Conservation (phyloP, 2,329 filamentous ascomycete genomes). For the Paradendryphiella salina region DNA sequence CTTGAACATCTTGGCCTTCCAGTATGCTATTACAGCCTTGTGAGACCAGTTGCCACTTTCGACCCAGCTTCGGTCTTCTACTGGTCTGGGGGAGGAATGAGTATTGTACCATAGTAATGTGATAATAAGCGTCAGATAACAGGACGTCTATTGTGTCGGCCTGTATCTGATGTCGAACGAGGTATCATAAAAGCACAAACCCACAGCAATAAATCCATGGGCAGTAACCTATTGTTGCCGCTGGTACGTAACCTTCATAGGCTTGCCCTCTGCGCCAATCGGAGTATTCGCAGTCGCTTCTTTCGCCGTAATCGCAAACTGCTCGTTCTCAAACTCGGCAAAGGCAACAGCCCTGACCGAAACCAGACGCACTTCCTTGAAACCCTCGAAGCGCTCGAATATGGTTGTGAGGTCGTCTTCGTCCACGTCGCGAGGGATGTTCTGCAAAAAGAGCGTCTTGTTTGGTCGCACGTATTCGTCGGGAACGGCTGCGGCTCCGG, state of each 20-base stretch:
- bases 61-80: not conserved
- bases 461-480: constrained; percentile 98
- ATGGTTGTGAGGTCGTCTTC: constrained; percentile 77
- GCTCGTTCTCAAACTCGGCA: constrained; percentile 91
- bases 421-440: constrained; percentile 84
- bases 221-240: constrained; percentile 63
- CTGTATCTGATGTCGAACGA: constrained; percentile 16
- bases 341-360: constrained; percentile 91
- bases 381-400: constrained; percentile 89
- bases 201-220: constrained; percentile 24
- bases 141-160: constrained; percentile 13
- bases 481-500: constrained; percentile 78
- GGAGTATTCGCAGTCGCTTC: constrained; percentile 87
- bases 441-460: constrained; percentile 93
- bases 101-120: constrained; percentile 13
- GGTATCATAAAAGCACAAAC: constrained; percentile 32
- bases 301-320: constrained; percentile 88
- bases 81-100: constrained; percentile 9
- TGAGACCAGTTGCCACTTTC: not conserved
- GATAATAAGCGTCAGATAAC: constrained; percentile 10
- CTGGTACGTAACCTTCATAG: constrained; percentile 96
- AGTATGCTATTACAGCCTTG: not conserved
- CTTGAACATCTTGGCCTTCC: constrained; percentile 1
- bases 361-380: constrained; percentile 88
- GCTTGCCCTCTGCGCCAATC: constrained; percentile 72